Evolutionary conservation across 225 moss, liverwort and hornwort species (phyloP).

Genomic region (Asterella californica): DNA sequence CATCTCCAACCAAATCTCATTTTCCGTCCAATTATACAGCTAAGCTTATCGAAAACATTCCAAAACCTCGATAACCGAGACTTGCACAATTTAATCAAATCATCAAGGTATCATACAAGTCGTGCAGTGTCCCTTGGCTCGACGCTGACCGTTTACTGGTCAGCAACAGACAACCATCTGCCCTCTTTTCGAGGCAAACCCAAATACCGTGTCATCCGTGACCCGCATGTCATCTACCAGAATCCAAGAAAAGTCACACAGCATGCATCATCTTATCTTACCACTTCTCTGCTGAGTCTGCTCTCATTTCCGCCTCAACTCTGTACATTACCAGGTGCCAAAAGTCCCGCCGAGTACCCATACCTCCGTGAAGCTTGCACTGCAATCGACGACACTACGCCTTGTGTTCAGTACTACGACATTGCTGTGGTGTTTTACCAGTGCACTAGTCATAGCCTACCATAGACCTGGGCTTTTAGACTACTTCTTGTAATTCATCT

Average conservation of each 20-base stretch:
- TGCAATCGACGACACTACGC: not conserved
- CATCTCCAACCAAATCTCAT: not conserved
- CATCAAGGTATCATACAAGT: constrained; percentile 8
- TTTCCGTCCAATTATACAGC: not conserved
- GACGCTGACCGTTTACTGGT: not conserved
- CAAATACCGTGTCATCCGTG: not conserved
- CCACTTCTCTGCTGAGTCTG: not conserved
- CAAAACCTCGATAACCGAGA: constrained; percentile 13
- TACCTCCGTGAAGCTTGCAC: not conserved
- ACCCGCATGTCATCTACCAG: not conserved
- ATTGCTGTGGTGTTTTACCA: not conserved
- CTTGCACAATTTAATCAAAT: constrained; percentile 2
- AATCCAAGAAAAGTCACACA: constrained; percentile 6
- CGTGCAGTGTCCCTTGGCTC: not conserved
- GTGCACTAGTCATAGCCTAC: not conserved
- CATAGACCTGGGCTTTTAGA: not conserved
- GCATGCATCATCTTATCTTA: not conserved
- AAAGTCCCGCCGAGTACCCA: not conserved
- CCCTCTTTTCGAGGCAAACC: constrained; percentile 5
- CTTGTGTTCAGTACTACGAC: no score
- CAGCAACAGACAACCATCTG: constrained; percentile 2
- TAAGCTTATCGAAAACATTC: constrained; percentile 9
- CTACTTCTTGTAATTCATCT: not conserved
- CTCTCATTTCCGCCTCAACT: not conserved
- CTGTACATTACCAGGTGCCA: not conserved